Base-by-base conservation (phyloP, 1,139 yeast species). In the Hanseniaspora gamundiae region DNA sequence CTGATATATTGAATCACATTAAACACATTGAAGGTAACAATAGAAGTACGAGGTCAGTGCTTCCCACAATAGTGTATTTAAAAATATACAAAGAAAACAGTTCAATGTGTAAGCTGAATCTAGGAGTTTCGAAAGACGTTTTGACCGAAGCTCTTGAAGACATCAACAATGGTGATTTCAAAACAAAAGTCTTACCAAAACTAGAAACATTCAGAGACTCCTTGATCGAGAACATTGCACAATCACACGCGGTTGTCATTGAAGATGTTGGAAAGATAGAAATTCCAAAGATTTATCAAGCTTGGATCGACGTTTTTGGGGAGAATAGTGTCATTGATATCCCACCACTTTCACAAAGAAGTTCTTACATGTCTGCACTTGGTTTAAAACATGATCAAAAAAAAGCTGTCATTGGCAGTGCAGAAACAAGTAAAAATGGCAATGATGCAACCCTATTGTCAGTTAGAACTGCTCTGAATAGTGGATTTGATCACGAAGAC, bases 21-120 rank as follows among this genome's bases (percentile, higher is more conserved):
- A n/a, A n/a, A n/a, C n/a, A n/a, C n/a, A n/a, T n/a, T n/a, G n/a
- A n/a, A n/a, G n/a, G n/a, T n/a, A n/a, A n/a, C n/a, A n/a, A n/a
- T n/a, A 76, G 98, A 57, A 76, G 75, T 52, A 96, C 94, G 19
- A 76, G 76, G 41, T 62, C 71, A 3, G 79, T 88, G 77, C 66
- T 86, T 65, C 66, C 71, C 9, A 9, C 26, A 24, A 24, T 24
- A 9, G 9, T 24, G 9, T 7, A 24, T 24, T 24, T 9, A 9
- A 6, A 24, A 9, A 24, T 24, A 9, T 24, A 7, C 9, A 24
- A 6, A 24, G 9, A 24, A 24, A 9, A 24, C 6, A 24, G 26
- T 9, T 24, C 26, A 24, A 9, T 24, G 6, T 7, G 9, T 9
- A 9, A 6, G 0, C 76, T 76, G 39, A 94, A 88, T 59, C 65